phyloP scores from a whole-genome alignment of 352 stramenopile genomes.

The Globisporangium takayamanum region DNA sequence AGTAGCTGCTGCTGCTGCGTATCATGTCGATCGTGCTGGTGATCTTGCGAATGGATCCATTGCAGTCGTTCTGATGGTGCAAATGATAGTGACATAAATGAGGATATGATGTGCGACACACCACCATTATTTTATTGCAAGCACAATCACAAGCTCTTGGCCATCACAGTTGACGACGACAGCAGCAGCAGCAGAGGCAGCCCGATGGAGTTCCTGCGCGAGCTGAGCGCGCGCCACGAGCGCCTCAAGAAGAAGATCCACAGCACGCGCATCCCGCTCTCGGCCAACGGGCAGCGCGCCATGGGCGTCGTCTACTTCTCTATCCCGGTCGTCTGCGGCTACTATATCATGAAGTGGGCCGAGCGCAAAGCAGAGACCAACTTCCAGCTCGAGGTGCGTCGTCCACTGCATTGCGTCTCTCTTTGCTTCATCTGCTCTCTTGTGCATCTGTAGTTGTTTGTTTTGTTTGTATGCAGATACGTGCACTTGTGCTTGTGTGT shows the following conservation, averaged over 20 bases:
- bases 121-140: not conserved
- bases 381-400: slow-evolving; percentile 56
- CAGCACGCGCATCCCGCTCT: slow-evolving; percentile 86
- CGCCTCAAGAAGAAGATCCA: slow-evolving; percentile 91
- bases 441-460: not conserved
- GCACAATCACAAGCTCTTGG: not conserved
- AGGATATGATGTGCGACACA: too few relatives aligned
- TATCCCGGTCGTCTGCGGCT: slow-evolving; percentile 81
- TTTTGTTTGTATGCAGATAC: not conserved
- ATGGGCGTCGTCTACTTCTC: slow-evolving; percentile 91
- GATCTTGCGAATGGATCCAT: too few relatives aligned
- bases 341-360: slow-evolving; percentile 91
- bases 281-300: slow-evolving; percentile 68
- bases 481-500: not conserved
- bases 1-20: not conserved
- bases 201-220: slow-evolving; percentile 71
- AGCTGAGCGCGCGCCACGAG: slow-evolving; percentile 75
- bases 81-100: too few relatives aligned
- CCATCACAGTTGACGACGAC: not conserved
- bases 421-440: not conserved
- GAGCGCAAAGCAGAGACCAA: slow-evolving; percentile 65
- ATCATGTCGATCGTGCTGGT: not conserved
- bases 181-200: not conserved
- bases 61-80: too few relatives aligned
- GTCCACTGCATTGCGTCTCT: not conserved